Evolutionary conservation across 208 protist species (phyloP).

Genomic region (Leishmania guyanensis): DNA sequence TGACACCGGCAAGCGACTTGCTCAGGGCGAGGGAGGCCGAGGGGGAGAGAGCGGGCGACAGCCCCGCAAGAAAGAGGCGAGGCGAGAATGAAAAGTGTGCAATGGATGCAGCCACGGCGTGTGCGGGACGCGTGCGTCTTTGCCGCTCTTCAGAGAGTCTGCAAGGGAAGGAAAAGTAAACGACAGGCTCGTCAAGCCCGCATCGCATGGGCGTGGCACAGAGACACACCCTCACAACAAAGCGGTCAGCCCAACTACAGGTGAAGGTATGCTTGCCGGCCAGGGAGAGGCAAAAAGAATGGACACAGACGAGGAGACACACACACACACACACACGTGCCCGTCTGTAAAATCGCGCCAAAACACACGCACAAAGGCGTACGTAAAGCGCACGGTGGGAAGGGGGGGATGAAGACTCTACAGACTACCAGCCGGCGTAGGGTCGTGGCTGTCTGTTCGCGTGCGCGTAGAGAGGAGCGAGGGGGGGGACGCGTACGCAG

Average conservation of each 20-base stretch:
- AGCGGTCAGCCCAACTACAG: neutral
- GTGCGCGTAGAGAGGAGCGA: neutral
- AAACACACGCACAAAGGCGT: neutral
- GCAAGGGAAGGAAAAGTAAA: neutral
- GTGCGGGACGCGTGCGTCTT: neutral
- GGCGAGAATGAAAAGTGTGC: neutral
- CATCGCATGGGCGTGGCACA: neutral
- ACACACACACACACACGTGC: neutral
- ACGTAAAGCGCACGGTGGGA: neutral
- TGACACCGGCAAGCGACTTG: neutral
- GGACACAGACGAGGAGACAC: neutral
- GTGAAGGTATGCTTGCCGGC: neutral
- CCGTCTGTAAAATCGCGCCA: neutral
- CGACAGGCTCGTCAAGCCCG: neutral
- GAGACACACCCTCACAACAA: neutral
- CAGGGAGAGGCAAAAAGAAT: neutral
- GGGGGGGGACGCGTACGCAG: neutral
- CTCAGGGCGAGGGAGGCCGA: neutral
- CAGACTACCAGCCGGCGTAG: neutral
- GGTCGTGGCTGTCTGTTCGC: neutral
- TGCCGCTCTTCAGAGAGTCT: neutral
- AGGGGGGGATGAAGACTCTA: neutral
- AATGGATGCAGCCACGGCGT: neutral
- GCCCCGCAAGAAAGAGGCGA: neutral
- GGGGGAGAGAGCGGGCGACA: neutral